Percentiles rank a stretch among this genome's conserved stretches.
Evolutionary conservation across 179 eudicot genomes (phyloP).

Genomic region (Pouteria campechiana): DNA sequence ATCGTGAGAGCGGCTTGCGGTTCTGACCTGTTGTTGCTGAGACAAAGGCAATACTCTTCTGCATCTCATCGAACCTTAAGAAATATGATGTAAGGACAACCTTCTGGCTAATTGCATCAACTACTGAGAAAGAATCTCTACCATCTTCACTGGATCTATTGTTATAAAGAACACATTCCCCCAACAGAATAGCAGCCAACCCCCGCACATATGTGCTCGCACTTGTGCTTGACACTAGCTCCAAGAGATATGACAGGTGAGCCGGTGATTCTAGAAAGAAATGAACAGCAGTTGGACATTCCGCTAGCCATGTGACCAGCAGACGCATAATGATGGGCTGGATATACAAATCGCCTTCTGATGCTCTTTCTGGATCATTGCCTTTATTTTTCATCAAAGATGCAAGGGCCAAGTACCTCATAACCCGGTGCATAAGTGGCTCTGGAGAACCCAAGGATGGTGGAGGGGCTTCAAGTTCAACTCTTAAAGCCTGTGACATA

Average conservation of each 20-base stretch:
- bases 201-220: slow-evolving; percentile 51
- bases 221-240: slow-evolving; percentile 54
- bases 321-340: slow-evolving; percentile 74
- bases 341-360: slow-evolving; percentile 27
- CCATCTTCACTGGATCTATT: slow-evolving; percentile 50
- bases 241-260: slow-evolving; percentile 73
- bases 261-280: slow-evolving; percentile 88
- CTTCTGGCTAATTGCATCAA: slow-evolving; percentile 83
- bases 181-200: slow-evolving; percentile 70
- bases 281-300: slow-evolving; percentile 71
- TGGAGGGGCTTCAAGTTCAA: slow-evolving; percentile 68
- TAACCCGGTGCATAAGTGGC: slow-evolving; percentile 88
- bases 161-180: slow-evolving; percentile 72
- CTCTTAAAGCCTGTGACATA: slow-evolving; percentile 55
- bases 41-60: slow-evolving; percentile 54
- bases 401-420: slow-evolving; percentile 88
- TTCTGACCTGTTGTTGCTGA: slow-evolving; percentile 41
- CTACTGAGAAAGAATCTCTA: slow-evolving; percentile 60
- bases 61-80: slow-evolving; percentile 81
- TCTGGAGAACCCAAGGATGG: slow-evolving; percentile 62
- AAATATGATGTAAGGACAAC: slow-evolving; percentile 74
- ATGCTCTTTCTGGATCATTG: slow-evolving; percentile 39
- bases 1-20: slow-evolving; percentile 62
- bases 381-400: slow-evolving; percentile 65
- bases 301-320: slow-evolving; percentile 72